These are phyloP conservation scores for Ceratobasidium sp. DNA, from an alignment of 1,284 basidiomycete species.

Conservation along the genomic window DNA sequence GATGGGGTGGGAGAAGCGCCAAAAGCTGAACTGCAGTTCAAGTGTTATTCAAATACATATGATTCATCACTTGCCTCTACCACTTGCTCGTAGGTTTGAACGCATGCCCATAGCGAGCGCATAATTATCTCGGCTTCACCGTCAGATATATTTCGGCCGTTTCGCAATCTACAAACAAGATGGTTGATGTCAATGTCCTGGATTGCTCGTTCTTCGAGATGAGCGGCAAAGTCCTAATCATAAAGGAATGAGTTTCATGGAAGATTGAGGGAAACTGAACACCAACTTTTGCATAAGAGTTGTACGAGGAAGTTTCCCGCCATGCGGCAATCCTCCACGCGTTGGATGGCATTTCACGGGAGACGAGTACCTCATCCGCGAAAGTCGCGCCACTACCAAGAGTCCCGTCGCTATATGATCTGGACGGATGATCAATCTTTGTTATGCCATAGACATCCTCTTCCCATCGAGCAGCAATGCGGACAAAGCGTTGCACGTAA, in stretches of 20 bases:
- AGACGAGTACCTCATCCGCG: slow-evolving; percentile 67
- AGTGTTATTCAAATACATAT: neutral
- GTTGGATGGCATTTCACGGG: slow-evolving; percentile 73
- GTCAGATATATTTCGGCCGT: slow-evolving; percentile 67
- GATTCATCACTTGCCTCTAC: slow-evolving; percentile 73
- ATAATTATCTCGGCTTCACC: slow-evolving; percentile 81
- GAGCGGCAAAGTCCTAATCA: slow-evolving; percentile 65
- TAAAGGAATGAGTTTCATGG: slow-evolving; percentile 20
- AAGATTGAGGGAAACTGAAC: neutral
- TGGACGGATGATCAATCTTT: slow-evolving; percentile 68
- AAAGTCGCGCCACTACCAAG: slow-evolving; percentile 78
- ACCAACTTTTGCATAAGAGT: slow-evolving; percentile 67
- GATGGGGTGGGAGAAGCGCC: slow-evolving; percentile 77
- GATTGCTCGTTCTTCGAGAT: slow-evolving; percentile 61
- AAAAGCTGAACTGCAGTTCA: slow-evolving; percentile 67
- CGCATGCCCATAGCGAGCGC: slow-evolving; percentile 72
- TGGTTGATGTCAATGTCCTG: slow-evolving; percentile 75
- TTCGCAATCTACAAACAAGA: slow-evolving; percentile 74
- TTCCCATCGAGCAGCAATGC: slow-evolving; percentile 81
- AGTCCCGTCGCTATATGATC: slow-evolving; percentile 54
- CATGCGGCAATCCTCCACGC: slow-evolving; percentile 82
- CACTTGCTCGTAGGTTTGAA: slow-evolving; percentile 85
- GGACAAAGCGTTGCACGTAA: slow-evolving; percentile 77
- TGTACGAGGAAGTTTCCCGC: slow-evolving; percentile 74
- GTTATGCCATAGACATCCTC: slow-evolving; percentile 72